Percentiles rank a stretch among this genome's conserved stretches.
Evolutionary conservation across 2,329 filamentous ascomycete genomes (phyloP).

Genomic region (Chaetothyriales sp.): DNA sequence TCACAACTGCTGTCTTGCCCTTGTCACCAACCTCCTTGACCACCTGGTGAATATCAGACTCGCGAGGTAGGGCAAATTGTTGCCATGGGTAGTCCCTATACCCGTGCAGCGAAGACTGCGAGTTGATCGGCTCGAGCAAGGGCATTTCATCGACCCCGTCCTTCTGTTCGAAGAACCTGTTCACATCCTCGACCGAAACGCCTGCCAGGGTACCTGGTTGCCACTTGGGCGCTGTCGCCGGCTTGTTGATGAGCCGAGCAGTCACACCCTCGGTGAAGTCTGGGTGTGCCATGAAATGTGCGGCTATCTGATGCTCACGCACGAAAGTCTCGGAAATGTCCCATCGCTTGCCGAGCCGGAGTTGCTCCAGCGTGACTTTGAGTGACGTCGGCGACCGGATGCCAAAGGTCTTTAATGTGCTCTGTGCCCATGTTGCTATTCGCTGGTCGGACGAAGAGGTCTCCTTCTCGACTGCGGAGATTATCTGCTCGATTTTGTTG

Average conservation of each 20-base stretch:
- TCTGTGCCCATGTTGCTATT: constrained; percentile 60
- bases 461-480: constrained; percentile 47
- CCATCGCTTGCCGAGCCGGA: constrained; percentile 65
- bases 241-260: constrained; percentile 61
- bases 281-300: constrained; percentile 75
- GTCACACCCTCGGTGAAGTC: constrained; percentile 92
- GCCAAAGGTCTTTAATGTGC: constrained; percentile 61
- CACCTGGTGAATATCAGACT: constrained; percentile 39
- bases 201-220: constrained; percentile 58
- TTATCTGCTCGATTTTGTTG: constrained; percentile 54
- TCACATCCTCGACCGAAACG: constrained; percentile 44
- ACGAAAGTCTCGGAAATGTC: constrained; percentile 72
- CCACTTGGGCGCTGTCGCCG: constrained; percentile 56
- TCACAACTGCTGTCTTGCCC: constrained; percentile 45
- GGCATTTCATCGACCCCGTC: constrained; percentile 36
- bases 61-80: constrained; percentile 57
- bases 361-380: constrained; percentile 69
- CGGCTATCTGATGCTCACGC: constrained; percentile 71
- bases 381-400: constrained; percentile 75
- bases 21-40: constrained; percentile 33
- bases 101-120: constrained; percentile 27
- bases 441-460: constrained; percentile 28
- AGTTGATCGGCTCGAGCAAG: constrained; percentile 40
- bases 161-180: constrained; percentile 54
- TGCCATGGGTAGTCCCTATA: constrained; percentile 63